A percentile compares a stretch with the other conserved stretches of the same genome.
phyloP scores from a whole-genome alignment of 176 grass and related monocot genomes.

The Musa acuminata region DNA sequence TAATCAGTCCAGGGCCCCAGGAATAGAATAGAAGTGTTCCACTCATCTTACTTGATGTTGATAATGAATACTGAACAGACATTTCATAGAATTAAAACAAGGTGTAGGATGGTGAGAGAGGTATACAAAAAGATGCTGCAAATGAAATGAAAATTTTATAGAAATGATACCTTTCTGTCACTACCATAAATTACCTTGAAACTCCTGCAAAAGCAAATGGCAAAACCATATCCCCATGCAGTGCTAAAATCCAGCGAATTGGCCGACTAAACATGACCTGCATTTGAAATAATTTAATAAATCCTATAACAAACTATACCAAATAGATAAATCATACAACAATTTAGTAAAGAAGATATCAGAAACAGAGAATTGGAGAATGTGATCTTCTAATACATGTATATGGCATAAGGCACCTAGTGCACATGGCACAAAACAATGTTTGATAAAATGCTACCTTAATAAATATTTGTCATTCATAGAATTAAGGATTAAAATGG shows the following conservation, averaged over 20 bases:
- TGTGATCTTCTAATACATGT: not conserved
- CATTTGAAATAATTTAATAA: constrained; percentile 15
- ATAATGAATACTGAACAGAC: too few species aligned
- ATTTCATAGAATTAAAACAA: too few species aligned
- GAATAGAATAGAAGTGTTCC: too few species aligned
- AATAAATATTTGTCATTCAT: not conserved
- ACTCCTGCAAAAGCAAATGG: constrained; percentile 86
- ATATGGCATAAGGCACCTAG: not conserved
- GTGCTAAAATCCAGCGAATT: constrained; percentile 84
- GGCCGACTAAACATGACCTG: constrained; percentile 88
- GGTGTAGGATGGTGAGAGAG: too few species aligned
- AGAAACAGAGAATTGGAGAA: not conserved
- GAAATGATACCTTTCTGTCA: not conserved
- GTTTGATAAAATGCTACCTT: not conserved
- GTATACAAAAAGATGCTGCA: not conserved
- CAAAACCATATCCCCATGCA: constrained; percentile 65
- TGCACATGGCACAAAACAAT: not conserved
- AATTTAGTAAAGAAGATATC: constrained; percentile 6
- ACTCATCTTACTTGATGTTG: too few species aligned
- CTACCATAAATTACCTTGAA: constrained; percentile 50
- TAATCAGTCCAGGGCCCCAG: too few species aligned
- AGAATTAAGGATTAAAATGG: not conserved
- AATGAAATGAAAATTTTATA: constrained; percentile 7
- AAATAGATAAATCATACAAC: not conserved
- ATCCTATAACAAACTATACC: not conserved